Conservation (phyloP, 2,329 filamentous ascomycete species). For the Berkeleyomyces basicola region DNA sequence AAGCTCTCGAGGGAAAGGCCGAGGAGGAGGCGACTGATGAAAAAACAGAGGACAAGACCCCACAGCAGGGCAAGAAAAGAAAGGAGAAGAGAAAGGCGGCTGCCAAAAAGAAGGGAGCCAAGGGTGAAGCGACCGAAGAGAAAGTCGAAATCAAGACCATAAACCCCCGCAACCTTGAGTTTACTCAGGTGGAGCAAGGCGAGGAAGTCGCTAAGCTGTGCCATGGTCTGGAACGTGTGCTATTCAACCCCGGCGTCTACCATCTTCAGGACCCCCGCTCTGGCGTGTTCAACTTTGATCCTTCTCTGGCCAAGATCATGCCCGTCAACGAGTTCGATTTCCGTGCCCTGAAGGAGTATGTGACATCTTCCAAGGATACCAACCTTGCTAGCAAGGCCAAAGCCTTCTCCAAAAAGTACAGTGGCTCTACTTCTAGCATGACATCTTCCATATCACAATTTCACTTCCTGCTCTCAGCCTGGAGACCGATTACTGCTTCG, state of each 20-base stretch:
- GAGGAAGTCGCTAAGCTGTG: conserved; percentile 40
- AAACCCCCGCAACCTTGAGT: conserved; percentile 16
- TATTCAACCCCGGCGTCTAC: conserved; percentile 92
- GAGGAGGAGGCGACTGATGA: background rate
- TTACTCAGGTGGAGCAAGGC: conserved; percentile 22
- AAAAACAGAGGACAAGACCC: background rate
- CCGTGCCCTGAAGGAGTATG: conserved; percentile 65
- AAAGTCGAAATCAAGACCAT: conserved; percentile 20
- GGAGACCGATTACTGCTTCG: conserved; percentile 52
- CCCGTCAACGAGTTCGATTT: conserved; percentile 88
- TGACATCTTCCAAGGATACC: conserved; percentile 76
- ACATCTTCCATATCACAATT: conserved; percentile 76
- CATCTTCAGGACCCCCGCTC: conserved; percentile 78
- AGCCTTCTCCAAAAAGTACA: conserved; percentile 57
- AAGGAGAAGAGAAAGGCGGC: background rate
- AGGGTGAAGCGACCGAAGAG: background rate
- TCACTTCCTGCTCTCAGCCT: conserved; percentile 75
- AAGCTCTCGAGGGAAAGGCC: background rate
- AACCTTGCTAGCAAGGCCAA: conserved; percentile 53
- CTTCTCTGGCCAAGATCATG: conserved; percentile 86
- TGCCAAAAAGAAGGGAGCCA: background rate
- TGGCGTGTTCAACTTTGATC: conserved; percentile 89
- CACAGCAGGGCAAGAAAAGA: background rate
- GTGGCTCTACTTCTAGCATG: conserved; percentile 95
- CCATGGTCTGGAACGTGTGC: conserved; percentile 69